Conservation (phyloP, 345 rosid species). For the Crucihimalaya himalaica region DNA sequence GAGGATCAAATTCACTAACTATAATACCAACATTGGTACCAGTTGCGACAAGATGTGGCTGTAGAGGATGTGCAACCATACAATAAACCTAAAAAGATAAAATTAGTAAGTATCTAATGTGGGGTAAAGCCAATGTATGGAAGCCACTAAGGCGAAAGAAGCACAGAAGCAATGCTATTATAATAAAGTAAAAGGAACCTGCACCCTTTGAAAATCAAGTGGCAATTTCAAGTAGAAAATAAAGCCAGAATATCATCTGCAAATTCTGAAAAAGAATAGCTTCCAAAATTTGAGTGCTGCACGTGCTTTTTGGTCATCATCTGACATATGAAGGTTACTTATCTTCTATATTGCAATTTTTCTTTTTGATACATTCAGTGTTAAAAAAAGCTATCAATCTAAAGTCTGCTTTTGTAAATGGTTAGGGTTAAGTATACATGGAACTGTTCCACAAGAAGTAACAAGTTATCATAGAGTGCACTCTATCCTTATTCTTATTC, state of each 20-base stretch:
- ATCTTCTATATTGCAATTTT: not conserved
- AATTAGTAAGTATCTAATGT: constrained; percentile 37
- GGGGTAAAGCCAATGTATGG: constrained; percentile 15
- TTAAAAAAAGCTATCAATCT: constrained; percentile 22
- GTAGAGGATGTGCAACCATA: constrained; percentile 97
- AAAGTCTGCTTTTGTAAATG: constrained; percentile 6
- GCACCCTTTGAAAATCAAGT: not conserved
- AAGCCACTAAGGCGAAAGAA: constrained; percentile 9
- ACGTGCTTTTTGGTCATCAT: not conserved
- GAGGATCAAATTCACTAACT: constrained; percentile 92
- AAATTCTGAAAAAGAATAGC: not conserved
- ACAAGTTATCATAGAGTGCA: not conserved
- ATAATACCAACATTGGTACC: constrained; percentile 96
- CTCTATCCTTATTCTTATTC: not conserved
- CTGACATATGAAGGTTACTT: not conserved
- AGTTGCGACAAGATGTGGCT: constrained; percentile 96
- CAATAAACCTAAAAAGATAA: constrained; percentile 76
- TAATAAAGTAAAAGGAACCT: constrained; percentile 15
- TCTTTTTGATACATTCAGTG: not conserved
- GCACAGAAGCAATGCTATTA: not conserved
- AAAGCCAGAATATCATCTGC: constrained; percentile 6
- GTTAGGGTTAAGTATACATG: not conserved
- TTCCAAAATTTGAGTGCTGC: not conserved
- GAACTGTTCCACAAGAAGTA: constrained; percentile 1
- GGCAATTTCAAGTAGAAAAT: constrained; percentile 8